phyloP scores from a whole-genome alignment of 2,329 filamentous ascomycete species.

The Ophiosphaerella herpotricha region DNA sequence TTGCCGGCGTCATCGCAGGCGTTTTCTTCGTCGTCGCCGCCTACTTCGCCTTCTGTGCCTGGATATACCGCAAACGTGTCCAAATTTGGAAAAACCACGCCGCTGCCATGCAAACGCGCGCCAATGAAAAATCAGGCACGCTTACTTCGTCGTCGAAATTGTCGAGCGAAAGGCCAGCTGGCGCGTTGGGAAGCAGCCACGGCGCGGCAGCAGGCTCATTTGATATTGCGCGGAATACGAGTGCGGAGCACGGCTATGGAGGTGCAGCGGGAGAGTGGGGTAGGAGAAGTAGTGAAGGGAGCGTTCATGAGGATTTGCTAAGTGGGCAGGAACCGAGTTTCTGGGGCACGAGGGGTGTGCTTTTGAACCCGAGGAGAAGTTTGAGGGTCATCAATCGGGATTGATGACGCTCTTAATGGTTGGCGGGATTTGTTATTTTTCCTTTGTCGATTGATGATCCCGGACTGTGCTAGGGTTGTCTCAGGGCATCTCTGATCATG shows the following conservation, averaged over 20 bases:
- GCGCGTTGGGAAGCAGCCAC: constrained; percentile 17
- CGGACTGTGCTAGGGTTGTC: too few relatives aligned
- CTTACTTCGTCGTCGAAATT: constrained; percentile 28
- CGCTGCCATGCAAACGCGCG: constrained; percentile 65
- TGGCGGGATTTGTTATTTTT: neutral
- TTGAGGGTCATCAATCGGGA: constrained; percentile 69
- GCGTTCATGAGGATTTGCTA: constrained; percentile 62
- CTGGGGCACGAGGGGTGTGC: constrained; percentile 62
- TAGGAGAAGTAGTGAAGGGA: constrained; percentile 50
- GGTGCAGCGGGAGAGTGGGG: constrained; percentile 33
- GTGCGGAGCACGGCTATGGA: constrained; percentile 10
- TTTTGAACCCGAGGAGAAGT: constrained; percentile 70
- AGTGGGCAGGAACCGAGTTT: constrained; percentile 71
- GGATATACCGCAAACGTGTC: constrained; percentile 74
- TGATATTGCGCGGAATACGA: constrained; percentile 17
- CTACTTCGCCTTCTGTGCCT: constrained; percentile 73
- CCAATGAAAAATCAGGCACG: constrained; percentile 46
- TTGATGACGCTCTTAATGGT: constrained; percentile 23
- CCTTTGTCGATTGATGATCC: neutral
- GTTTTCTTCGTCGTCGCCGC: constrained; percentile 63
- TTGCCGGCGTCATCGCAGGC: constrained; percentile 67
- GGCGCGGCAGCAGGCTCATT: constrained; percentile 25
- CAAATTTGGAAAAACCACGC: constrained; percentile 72
- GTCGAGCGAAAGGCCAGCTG: constrained; percentile 25
- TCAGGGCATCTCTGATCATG: too few relatives aligned